Percentiles rank a stretch among this genome's conserved stretches.
Conservation (phyloP, 2,329 filamentous ascomycete species). For the Volutella citrinella region DNA sequence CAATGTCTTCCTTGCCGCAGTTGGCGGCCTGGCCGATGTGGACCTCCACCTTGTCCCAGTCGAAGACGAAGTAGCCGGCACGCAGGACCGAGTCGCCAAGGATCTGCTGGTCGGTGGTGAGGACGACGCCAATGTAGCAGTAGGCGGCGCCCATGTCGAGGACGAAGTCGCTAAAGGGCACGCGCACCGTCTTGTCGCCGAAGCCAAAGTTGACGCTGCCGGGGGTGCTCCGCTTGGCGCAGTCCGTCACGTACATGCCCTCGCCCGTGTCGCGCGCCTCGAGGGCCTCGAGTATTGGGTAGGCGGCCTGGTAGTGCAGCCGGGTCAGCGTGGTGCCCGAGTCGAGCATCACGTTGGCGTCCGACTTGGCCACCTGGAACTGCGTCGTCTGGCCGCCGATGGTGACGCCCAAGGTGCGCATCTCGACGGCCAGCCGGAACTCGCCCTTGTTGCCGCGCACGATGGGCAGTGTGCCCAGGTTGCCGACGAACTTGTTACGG, state of each 20-base stretch:
- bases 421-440: constrained; percentile 33
- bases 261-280: constrained; percentile 36
- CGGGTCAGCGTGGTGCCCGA: constrained; percentile 50
- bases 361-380: constrained; percentile 25
- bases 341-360: constrained; percentile 47
- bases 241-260: constrained; percentile 45
- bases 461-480: constrained; percentile 41
- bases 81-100: constrained; percentile 41
- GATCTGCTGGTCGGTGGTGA: constrained; percentile 40
- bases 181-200: constrained; percentile 36
- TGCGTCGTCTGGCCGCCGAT: constrained; percentile 16
- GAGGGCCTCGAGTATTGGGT: constrained; percentile 41
- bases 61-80: constrained; percentile 45
- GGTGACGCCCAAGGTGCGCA: constrained; percentile 31
- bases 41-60: constrained; percentile 42
- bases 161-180: constrained; percentile 48
- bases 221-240: constrained; percentile 31
- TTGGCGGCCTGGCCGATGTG: constrained; percentile 41
- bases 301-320: constrained; percentile 42
- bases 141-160: constrained; percentile 37
- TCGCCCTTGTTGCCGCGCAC: constrained; percentile 35
- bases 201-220: constrained; percentile 50
- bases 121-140: constrained; percentile 42
- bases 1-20: constrained; percentile 37
- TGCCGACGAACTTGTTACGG: constrained; percentile 48